Evolutionary conservation across 176 grass and related monocot species (phyloP), one percentile per base, ranked within the genome.

Genomic region (Puya raimondii): DNA sequence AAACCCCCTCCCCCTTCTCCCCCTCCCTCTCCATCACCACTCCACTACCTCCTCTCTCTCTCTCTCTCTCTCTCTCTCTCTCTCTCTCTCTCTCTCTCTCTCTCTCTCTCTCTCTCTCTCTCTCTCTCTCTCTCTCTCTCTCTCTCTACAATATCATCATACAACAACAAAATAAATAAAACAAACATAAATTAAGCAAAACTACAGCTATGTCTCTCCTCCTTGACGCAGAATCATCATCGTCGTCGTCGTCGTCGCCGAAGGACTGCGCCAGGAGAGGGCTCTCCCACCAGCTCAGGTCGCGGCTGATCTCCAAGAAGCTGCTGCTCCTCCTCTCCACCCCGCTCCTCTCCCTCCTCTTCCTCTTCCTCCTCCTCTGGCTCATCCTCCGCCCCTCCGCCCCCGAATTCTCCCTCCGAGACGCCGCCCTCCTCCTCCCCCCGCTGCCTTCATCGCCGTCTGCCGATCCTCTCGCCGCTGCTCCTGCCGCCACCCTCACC

Each of bases 361-460:
- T 76, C 22, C 18, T 84, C 11, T 23, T 11, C 27, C 17, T 96
- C 70, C 78, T 96, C 83, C 59, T 89, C 47, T 96, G 88, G 88
- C 73, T 91, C 71, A 61, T 72, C 50, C 80, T 96, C 71, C 92
- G 80, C 11, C 88, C 92, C 16, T 76, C 80, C 29, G 64, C 26
- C 53, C 85, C 83, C 17, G 50, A 71, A n/a, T 96, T 96, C 80
- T 85, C 80, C 56, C 85, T 96, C 48, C 48, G 59, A 4, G 80
- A 83, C 71, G 49, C 82, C 65, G 70, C 83, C 9, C 49, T 76
- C 76, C 66, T 64, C 63, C 59, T 69, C 50, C 50, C 51, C 15
- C 74, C 29, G 49, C 50, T n/a, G 48, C 74, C 57, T n/a, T 42
- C 33, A 7, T 6, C 33, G 33, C 33, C 26, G 49, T 42, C 17